Conservation (phyloP, 805 yeast genomes). For the Yarrowia sp. region DNA sequence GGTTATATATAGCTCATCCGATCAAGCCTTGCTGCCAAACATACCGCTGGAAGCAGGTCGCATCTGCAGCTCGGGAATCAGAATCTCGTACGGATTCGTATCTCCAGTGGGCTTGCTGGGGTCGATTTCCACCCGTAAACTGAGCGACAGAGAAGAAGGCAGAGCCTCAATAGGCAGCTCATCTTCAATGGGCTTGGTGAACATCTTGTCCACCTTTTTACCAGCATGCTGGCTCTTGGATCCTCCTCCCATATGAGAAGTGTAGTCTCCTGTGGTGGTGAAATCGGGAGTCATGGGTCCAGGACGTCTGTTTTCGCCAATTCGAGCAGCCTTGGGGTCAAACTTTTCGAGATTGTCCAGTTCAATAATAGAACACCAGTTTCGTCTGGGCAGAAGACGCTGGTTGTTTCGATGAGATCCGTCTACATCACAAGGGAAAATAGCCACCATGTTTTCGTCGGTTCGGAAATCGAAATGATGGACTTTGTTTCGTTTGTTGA, state of each 20-base stretch:
- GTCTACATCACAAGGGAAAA: constrained; percentile 61
- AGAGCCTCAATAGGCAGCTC: constrained; percentile 54
- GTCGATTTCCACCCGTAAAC: constrained; percentile 72
- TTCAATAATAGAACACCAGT: constrained; percentile 50
- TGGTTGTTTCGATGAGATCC: constrained; percentile 50
- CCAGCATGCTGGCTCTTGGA: not conserved
- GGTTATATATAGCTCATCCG: not conserved
- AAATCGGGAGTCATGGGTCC: constrained; percentile 3
- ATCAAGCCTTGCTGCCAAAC: constrained; percentile 1
- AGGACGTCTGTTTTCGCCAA: constrained; percentile 26
- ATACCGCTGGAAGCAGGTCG: not conserved
- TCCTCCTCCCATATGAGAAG: constrained; percentile 10
- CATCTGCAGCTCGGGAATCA: constrained; percentile 52
- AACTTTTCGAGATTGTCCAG: constrained; percentile 16
- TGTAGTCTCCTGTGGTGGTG: not conserved
- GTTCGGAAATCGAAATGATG: constrained; percentile 66
- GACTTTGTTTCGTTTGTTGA: constrained; percentile 62
- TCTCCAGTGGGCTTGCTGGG: constrained; percentile 47
- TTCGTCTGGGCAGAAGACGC: constrained; percentile 55
- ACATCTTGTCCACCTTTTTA: not conserved
- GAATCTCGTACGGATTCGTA: constrained; percentile 64
- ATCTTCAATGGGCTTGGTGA: constrained; percentile 36
- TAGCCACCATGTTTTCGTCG: constrained; percentile 77
- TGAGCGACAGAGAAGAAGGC: constrained; percentile 57
- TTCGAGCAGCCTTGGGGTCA: constrained; percentile 14